phyloP scores from a whole-genome alignment of 139 green algal species.

The Ostreobium quekettii region DNA sequence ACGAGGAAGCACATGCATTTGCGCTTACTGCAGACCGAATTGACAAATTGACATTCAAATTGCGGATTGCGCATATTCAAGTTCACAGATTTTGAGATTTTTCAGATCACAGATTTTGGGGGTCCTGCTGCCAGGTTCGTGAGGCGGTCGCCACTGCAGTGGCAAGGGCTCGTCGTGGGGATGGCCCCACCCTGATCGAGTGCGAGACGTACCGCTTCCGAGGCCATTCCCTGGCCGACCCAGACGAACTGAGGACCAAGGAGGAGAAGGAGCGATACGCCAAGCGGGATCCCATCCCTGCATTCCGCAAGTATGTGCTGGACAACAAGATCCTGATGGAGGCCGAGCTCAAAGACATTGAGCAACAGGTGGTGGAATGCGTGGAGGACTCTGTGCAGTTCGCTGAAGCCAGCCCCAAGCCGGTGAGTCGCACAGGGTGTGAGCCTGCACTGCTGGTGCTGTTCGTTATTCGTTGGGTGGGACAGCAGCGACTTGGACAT shows the following conservation, averaged over 20 bases:
- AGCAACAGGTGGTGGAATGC: conserved; percentile 32
- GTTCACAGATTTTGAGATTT: too few species aligned
- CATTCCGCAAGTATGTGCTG: conserved; percentile 73
- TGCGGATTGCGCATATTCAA: too few species aligned
- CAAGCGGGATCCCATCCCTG: conserved; percentile 77
- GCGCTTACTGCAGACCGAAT: too few species aligned
- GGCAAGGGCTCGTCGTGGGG: conserved; percentile 73
- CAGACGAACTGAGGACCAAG: conserved; percentile 88
- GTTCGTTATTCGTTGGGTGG: too few species aligned
- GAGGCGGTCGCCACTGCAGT: conserved; percentile 85
- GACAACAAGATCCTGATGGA: conserved; percentile 60
- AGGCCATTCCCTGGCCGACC: conserved; percentile 95
- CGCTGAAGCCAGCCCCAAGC: conserved; percentile 84
- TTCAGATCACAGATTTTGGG: too few species aligned
- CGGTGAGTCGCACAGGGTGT: too few species aligned
- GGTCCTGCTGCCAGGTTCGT: conserved; percentile 66
- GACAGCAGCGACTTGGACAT: too few species aligned
- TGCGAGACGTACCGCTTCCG: conserved; percentile 95
- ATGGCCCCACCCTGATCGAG: conserved; percentile 95
- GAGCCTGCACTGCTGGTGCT: too few species aligned
- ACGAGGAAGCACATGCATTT: too few species aligned
- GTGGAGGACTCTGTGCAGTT: conserved; percentile 90
- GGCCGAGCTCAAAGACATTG: conserved; percentile 16
- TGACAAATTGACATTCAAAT: too few species aligned
- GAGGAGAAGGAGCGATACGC: conserved; percentile 84